phyloP scores from a whole-genome alignment of 73 alveolate species.

The Paramecium tetraurelia region DNA sequence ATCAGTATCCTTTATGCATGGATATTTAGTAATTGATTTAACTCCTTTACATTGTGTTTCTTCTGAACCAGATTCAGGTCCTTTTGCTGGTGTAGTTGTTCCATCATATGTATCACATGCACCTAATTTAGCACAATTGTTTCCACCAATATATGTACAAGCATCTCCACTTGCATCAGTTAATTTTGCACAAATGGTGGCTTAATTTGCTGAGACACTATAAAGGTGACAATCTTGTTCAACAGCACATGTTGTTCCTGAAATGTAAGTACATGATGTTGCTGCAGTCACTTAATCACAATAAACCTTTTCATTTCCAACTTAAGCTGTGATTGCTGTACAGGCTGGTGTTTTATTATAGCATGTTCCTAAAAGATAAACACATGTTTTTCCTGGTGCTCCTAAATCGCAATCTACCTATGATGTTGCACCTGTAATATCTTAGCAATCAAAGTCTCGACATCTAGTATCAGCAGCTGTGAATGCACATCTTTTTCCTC shows the following conservation, averaged over 20 bases:
- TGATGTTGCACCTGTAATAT: not conserved
- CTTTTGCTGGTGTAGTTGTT: not conserved
- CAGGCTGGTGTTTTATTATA: not conserved
- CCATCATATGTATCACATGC: not conserved
- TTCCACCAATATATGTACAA: not conserved
- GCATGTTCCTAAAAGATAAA: not conserved
- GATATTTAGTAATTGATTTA: not conserved
- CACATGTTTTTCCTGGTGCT: not conserved
- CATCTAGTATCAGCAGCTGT: not conserved
- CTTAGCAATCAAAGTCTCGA: not conserved
- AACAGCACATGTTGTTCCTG: not conserved
- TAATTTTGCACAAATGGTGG: not conserved
- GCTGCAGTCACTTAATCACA: not conserved
- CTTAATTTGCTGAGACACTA: not conserved
- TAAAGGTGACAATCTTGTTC: too few species aligned
- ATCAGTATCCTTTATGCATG: not conserved
- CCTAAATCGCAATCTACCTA: not conserved
- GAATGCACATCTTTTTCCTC: not conserved
- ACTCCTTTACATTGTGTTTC: not conserved
- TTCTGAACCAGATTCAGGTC: not conserved
- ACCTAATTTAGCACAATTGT: not conserved
- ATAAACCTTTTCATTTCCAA: not conserved
- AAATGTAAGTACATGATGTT: not conserved
- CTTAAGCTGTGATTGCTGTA: not conserved
- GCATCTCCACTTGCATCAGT: not conserved